These are phyloP conservation scores for Apophysomyces sp. DNA, from an alignment of 371 early-diverging fungal species.

Conservation along the genomic window DNA sequence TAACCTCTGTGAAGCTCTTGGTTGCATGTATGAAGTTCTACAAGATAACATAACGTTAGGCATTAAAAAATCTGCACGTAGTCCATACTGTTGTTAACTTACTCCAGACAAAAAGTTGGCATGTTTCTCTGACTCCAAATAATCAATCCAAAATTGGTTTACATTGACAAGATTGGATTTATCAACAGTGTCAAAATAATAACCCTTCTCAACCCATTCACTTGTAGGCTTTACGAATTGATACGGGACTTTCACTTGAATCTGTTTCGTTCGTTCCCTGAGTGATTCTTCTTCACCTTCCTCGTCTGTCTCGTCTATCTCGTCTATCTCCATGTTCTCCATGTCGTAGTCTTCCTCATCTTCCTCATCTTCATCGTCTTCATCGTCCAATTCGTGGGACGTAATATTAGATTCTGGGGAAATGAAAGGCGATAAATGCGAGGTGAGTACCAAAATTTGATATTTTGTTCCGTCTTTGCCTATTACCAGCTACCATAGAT, in stretches of 20 bases:
- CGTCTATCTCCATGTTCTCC: too few species aligned
- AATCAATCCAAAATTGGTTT: conserved; percentile 59
- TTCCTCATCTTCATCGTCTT: conserved; percentile 11
- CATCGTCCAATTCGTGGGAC: too few species aligned
- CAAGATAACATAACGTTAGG: too few species aligned
- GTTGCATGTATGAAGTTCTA: conserved; percentile 49
- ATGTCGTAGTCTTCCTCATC: conserved; percentile 10
- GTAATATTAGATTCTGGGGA: too few species aligned
- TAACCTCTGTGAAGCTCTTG: conserved; percentile 27
- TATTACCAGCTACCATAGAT: background rate
- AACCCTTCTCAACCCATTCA: conserved; percentile 31
- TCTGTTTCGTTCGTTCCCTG: conserved; percentile 15
- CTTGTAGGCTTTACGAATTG: conserved; percentile 22
- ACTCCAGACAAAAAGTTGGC: conserved; percentile 42
- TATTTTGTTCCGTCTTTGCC: background rate
- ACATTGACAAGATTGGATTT: background rate
- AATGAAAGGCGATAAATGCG: too few species aligned
- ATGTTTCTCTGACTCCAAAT: conserved; percentile 21
- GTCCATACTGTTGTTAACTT: too few species aligned
- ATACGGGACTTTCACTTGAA: conserved; percentile 18
- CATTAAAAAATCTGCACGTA: too few species aligned
- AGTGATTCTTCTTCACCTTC: conserved; percentile 9
- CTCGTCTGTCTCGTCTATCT: background rate
- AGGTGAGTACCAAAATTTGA: too few species aligned
- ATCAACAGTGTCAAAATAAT: conserved; percentile 10